A percentile compares a stretch with the other conserved stretches of the same genome.
phyloP scores from a whole-genome alignment of 257 asterid genomes.

The Penstemon newberryi region DNA sequence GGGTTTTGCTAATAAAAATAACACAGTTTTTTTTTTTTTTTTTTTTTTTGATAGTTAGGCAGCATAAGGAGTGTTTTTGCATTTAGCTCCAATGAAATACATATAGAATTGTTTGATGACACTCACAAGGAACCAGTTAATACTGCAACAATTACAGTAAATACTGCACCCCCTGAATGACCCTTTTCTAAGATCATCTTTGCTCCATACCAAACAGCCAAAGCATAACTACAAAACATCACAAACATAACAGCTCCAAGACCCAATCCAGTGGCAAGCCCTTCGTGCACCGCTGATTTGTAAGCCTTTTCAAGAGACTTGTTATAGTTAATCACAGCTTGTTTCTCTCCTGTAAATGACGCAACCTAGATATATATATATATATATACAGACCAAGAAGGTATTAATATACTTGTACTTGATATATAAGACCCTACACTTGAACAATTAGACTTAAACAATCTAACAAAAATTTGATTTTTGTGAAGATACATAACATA shows the following conservation, averaged over 20 bases:
- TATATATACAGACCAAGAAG: neutral
- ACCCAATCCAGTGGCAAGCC: slow-evolving; percentile 71
- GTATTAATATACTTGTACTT: neutral
- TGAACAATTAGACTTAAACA: neutral
- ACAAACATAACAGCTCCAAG: slow-evolving; percentile 63
- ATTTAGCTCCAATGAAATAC: neutral
- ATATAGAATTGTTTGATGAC: neutral
- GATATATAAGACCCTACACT: neutral
- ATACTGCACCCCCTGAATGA: slow-evolving; percentile 59
- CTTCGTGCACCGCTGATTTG: slow-evolving; percentile 64
- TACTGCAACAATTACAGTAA: slow-evolving; percentile 65
- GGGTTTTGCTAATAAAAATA: too few species aligned
- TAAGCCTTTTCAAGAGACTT: slow-evolving; percentile 63
- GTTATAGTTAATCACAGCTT: slow-evolving; percentile 53
- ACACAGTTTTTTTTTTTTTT: too few species aligned
- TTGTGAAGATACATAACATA: slow-evolving; percentile 19
- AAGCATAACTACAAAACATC: slow-evolving; percentile 70
- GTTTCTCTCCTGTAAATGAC: slow-evolving; percentile 77
- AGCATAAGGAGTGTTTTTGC: too few species aligned
- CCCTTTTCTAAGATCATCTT: slow-evolving; percentile 58
- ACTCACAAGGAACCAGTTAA: slow-evolving; percentile 78
- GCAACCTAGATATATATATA: slow-evolving; percentile 59
- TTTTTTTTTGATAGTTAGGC: too few species aligned
- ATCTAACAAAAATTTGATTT: neutral
- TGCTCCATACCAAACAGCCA: slow-evolving; percentile 82